Base-by-base conservation (phyloP, 805 yeast species). In the Kluyveromyces aestuarii region DNA sequence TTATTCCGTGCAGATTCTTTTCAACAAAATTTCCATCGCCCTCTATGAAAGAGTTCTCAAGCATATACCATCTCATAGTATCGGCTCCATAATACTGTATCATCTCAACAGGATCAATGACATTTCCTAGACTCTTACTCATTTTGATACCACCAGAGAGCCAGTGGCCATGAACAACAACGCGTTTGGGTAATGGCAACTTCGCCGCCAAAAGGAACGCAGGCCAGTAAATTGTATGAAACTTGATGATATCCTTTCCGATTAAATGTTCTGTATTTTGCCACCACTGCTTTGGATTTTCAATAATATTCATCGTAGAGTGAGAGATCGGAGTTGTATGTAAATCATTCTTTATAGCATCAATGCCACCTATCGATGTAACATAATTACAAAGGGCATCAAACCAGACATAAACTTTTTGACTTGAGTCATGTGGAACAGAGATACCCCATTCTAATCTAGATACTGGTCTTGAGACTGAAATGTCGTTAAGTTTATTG, bases 141-240 rank as follows among this genome's bases (percentile, higher is more conserved):
- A 93, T 93, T 62, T 93, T 93, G 41, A 80, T 71, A 0, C 98
- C 98, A 35, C 81, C 84, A 64, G 84, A 77, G 19, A 90, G 71
- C 98, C 98, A 93, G 64, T 93, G 99, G 6, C 95, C 83, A 69
- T 93, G 99, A 2, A 93, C 96, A 6, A 89, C 74, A 3, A 93
- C 77, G 50, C 81, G 82, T 40, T 74, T 68, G 0, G 98, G 98
- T 6, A 84, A 59, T 5, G 76, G 77, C 0, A 86, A 60, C 0
- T 75, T 84, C 0, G 95, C 93, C 0, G 96, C 96, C 75, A 90
- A 69, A 49, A 93, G 69, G 50, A 93, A 82, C 1, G 87, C 81
- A 0, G 98, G 98, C 99, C 99, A 93, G 59, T 87, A 89, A 13
- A 90, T 76, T 54, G 95, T 81, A 60, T 93, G 99, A 64, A 93